Evolutionary conservation across 805 yeast genomes (phyloP).

Genomic region (Myxozyma vanderwaltii): DNA sequence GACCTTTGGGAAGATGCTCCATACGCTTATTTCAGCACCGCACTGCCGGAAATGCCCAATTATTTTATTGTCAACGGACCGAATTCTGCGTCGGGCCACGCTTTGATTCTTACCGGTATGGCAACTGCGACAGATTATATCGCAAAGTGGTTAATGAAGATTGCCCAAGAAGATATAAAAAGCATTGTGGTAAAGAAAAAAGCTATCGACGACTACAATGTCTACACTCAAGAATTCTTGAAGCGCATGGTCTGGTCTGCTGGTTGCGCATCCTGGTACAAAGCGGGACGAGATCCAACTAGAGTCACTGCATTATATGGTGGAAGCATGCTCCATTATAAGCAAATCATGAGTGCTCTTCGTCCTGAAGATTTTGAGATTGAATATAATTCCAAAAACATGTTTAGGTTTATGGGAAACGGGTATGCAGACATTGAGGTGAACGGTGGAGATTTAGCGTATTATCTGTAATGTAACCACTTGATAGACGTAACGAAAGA

Average conservation of each 20-base stretch:
- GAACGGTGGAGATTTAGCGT: conserved; percentile 14
- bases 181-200: conserved; percentile 14
- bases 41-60: conserved; percentile 31
- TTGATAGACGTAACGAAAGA: neutral
- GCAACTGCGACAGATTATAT: conserved; percentile 23
- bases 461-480: neutral
- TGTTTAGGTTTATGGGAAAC: conserved; percentile 20
- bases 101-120: conserved; percentile 18
- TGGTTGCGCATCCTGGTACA: conserved; percentile 25
- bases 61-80: conserved; percentile 32
- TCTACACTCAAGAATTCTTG: conserved; percentile 16
- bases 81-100: conserved; percentile 25
- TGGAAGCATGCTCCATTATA: conserved; percentile 25
- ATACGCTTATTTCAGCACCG: conserved; percentile 28
- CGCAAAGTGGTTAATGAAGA: conserved; percentile 17
- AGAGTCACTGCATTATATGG: conserved; percentile 29
- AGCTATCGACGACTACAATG: conserved; percentile 18
- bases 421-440: conserved; percentile 18
- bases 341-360: conserved; percentile 20
- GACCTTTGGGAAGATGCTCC: conserved; percentile 28
- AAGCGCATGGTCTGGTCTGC: conserved; percentile 19
- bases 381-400: conserved; percentile 11
- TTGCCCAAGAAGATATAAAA: conserved; percentile 18
- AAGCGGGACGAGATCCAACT: conserved; percentile 16
- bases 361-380: conserved; percentile 31